Conservation (phyloP, 129 eudicot species). For the Smallanthus sonchifolius region DNA sequence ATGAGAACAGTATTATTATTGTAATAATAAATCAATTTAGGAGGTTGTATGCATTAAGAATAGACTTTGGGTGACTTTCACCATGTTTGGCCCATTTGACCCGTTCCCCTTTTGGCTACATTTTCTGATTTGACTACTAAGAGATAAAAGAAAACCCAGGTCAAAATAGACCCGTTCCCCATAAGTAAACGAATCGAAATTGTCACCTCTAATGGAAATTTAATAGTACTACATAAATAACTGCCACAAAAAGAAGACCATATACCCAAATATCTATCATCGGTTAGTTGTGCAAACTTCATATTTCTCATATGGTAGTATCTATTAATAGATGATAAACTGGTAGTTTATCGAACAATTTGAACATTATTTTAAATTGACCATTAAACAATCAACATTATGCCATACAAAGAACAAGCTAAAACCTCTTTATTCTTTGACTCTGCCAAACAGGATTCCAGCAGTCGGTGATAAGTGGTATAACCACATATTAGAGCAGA, state of each 20-base stretch:
- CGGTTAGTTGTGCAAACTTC: neutral
- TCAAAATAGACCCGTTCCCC: neutral
- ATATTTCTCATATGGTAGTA: neutral
- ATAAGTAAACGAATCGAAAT: neutral
- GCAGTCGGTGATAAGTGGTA: slow-evolving; percentile 71
- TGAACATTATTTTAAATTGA: neutral
- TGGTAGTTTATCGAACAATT: neutral
- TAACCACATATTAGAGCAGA: slow-evolving; percentile 96
- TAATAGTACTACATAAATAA: neutral
- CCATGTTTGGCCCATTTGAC: neutral
- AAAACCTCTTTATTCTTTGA: slow-evolving; percentile 87
- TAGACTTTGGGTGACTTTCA: neutral
- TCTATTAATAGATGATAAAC: neutral
- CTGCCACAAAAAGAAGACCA: neutral
- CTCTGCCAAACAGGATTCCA: slow-evolving; percentile 78
- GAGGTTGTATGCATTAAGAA: neutral
- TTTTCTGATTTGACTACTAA: neutral
- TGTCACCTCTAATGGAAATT: neutral
- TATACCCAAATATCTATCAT: neutral
- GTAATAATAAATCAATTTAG: neutral
- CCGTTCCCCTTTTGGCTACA: neutral
- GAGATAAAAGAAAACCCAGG: neutral
- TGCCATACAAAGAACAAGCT: slow-evolving; percentile 3
- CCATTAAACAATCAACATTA: neutral
- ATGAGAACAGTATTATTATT: neutral